phyloP scores from a whole-genome alignment of 805 yeast genomes.

The Cyberlindnera suaveolens region DNA sequence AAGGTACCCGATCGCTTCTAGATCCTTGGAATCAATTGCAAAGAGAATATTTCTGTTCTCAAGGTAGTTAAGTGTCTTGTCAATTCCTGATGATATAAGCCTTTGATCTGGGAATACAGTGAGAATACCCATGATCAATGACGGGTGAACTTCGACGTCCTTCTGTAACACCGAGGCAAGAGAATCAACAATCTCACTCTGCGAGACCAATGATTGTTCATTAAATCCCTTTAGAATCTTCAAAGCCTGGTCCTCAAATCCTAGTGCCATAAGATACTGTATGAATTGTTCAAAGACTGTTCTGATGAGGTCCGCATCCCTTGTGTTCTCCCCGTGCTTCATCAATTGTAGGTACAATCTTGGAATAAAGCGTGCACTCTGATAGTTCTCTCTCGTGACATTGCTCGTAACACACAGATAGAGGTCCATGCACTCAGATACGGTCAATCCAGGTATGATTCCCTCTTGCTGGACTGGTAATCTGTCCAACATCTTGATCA shows the following conservation, averaged over 20 bases:
- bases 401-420: conserved; percentile 6
- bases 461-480: background rate
- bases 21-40: conserved; percentile 2
- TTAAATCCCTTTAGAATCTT: conserved; percentile 1
- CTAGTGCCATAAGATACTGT: conserved; percentile 11
- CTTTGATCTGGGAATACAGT: background rate
- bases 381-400: conserved; percentile 13
- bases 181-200: background rate
- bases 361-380: conserved; percentile 20
- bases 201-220: background rate
- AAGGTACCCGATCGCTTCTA: background rate
- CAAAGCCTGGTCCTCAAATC: conserved; percentile 12
- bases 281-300: conserved; percentile 11
- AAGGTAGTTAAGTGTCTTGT: background rate
- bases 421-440: conserved; percentile 6
- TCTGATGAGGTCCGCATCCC: conserved; percentile 3
- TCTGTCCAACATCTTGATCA: conserved; percentile 13
- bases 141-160: background rate
- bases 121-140: background rate
- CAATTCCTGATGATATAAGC: background rate
- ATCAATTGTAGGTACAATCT: conserved; percentile 17
- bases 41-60: background rate
- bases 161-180: background rate
- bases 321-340: background rate
- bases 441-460: conserved; percentile 8